A percentile compares a stretch with the other conserved stretches of the same genome.
phyloP scores from a whole-genome alignment of 768 basidiomycete species.

The Xerocomus potaroensis region DNA sequence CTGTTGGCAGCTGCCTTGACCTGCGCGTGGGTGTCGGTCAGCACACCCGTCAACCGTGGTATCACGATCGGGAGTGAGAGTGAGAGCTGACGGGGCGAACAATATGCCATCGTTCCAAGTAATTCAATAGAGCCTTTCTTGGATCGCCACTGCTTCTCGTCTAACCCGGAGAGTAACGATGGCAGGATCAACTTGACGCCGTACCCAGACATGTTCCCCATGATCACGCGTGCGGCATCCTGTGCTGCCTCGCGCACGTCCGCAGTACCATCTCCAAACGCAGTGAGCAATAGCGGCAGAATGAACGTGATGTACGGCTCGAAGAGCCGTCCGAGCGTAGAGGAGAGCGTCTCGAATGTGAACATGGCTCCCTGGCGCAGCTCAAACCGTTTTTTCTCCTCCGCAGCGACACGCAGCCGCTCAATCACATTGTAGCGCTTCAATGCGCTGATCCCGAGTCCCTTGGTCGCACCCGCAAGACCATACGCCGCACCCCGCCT shows the following conservation, averaged over 20 bases:
- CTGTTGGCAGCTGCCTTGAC: slow-evolving; percentile 90
- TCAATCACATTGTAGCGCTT: slow-evolving; percentile 79
- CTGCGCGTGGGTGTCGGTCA: slow-evolving; percentile 97
- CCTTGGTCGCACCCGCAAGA: slow-evolving; percentile 86
- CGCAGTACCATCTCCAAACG: slow-evolving; percentile 80
- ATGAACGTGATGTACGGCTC: slow-evolving; percentile 89
- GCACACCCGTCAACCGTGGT: slow-evolving; percentile 87
- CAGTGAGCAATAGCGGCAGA: slow-evolving; percentile 74
- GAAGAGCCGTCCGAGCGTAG: slow-evolving; percentile 81
- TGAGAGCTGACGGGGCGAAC: slow-evolving; percentile 92
- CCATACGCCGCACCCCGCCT: slow-evolving; percentile 99
- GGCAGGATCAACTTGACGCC: slow-evolving; percentile 95
- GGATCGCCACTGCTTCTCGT: slow-evolving; percentile 98
- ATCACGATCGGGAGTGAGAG: slow-evolving; percentile 95
- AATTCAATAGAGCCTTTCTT: slow-evolving; percentile 98
- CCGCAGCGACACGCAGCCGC: slow-evolving; percentile 68
- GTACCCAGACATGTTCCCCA: slow-evolving; percentile 92
- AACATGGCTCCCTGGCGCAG: slow-evolving; percentile 93
- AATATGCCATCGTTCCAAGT: slow-evolving; percentile 98
- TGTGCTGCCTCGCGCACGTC: slow-evolving; percentile 94
- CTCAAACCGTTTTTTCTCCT: slow-evolving; percentile 87
- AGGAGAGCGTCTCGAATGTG: slow-evolving; percentile 87
- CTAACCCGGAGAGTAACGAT: slow-evolving; percentile 80
- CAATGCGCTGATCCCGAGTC: slow-evolving; percentile 81
- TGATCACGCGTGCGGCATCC: slow-evolving; percentile 89